Evolutionary conservation across 2,329 filamentous ascomycete genomes (phyloP).

Genomic region (Sporothrix pseudoabietina): DNA sequence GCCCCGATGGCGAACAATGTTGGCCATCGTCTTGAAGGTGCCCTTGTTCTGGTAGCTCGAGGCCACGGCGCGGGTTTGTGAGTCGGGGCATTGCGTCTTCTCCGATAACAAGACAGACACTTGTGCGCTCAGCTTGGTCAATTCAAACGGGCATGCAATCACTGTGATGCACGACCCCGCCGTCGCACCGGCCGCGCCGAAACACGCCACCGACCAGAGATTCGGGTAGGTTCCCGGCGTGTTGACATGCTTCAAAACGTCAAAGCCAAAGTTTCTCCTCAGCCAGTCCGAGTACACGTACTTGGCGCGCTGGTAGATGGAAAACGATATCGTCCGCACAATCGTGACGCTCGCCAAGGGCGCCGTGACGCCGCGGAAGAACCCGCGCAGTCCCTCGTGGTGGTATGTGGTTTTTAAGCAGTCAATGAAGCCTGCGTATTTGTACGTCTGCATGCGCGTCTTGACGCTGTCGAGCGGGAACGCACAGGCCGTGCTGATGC

Average conservation of each 20-base stretch:
- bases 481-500: conserved; percentile 76
- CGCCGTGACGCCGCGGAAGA: conserved; percentile 80
- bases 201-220: conserved; percentile 72
- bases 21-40: conserved; percentile 73
- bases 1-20: conserved; percentile 75
- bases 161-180: conserved; percentile 78
- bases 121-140: conserved; percentile 87
- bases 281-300: conserved; percentile 72
- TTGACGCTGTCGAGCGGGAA: conserved; percentile 89
- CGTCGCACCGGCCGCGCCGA: conserved; percentile 75
- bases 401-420: conserved; percentile 76
- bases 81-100: conserved; percentile 50
- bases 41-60: conserved; percentile 77
- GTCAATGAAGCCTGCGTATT: conserved; percentile 72
- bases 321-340: conserved; percentile 47
- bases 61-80: conserved; percentile 61
- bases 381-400: conserved; percentile 71
- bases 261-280: conserved; percentile 65
- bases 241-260: conserved; percentile 73
- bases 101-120: conserved; percentile 76
- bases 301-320: conserved; percentile 72
- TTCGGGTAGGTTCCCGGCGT: conserved; percentile 70
- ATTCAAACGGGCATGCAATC: conserved; percentile 84
- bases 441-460: conserved; percentile 86
- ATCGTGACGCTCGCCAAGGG: conserved; percentile 64